Evolutionary conservation across 257 asterid species (phyloP).

Genomic region (Primulina tabacum): DNA sequence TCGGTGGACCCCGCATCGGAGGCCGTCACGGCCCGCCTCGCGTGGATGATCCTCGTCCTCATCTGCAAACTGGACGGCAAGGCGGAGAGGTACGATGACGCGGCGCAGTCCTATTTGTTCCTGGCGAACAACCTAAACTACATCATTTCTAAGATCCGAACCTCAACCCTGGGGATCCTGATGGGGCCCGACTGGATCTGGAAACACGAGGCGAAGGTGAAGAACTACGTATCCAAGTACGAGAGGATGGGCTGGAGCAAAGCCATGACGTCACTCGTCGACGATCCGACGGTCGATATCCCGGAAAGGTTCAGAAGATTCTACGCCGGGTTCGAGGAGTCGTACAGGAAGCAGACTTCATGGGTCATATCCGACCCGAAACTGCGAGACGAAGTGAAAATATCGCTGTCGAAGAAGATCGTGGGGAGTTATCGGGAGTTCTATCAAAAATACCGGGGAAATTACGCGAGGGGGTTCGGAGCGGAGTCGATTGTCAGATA

Average conservation of each 20-base stretch:
- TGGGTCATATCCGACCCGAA: slow-evolving; percentile 78
- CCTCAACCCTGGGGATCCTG: slow-evolving; percentile 50
- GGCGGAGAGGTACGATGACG: slow-evolving; percentile 61
- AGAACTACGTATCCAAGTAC: slow-evolving; percentile 44
- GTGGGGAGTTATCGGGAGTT: slow-evolving; percentile 44
- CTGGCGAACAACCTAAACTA: slow-evolving; percentile 77
- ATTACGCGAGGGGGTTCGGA: slow-evolving; percentile 1
- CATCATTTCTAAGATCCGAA: slow-evolving; percentile 61
- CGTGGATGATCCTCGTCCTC: slow-evolving; percentile 73
- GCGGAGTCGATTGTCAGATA: slow-evolving; percentile 55
- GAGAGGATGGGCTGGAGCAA: slow-evolving; percentile 58
- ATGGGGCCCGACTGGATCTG: slow-evolving; percentile 71
- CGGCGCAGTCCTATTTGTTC: slow-evolving; percentile 65
- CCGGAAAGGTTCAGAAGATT: slow-evolving; percentile 44
- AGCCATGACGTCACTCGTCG: slow-evolving; percentile 42
- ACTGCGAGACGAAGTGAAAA: slow-evolving; percentile 45
- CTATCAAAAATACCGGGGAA: slow-evolving; percentile 33
- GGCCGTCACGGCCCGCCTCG: slow-evolving; percentile 31
- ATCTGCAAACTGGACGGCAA: slow-evolving; percentile 80
- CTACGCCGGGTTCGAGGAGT: slow-evolving; percentile 45
- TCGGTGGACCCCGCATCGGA: slow-evolving; percentile 38
- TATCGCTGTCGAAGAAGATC: slow-evolving; percentile 39
- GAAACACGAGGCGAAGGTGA: slow-evolving; percentile 48
- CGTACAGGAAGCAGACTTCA: slow-evolving; percentile 43
- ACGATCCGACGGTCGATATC: slow-evolving; percentile 43